Evolutionary conservation across 305 asterid genomes (phyloP), one percentile per base, ranked within the genome.

Genomic region (Fraxinus sp.): DNA sequence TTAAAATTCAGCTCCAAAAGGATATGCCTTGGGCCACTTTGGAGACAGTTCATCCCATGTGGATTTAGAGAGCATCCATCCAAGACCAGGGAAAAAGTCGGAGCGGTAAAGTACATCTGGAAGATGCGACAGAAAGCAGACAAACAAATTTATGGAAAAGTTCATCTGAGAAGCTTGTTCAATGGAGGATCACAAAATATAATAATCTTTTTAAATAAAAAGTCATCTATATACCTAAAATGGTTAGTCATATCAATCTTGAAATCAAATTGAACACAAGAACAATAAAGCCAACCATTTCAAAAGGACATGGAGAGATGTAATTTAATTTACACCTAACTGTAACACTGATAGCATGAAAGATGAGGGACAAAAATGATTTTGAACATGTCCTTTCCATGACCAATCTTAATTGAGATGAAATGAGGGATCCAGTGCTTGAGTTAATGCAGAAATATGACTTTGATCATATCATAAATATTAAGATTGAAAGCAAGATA

Each of bases 1-100:
- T 74, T 55, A 66, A 55, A 28, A 80, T 68, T 74, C 79, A 79
- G 81, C 46, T 81, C 59, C 14, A 83, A 66, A 90, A 96, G 99
- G 99, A 96, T 96, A 96, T 94, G 99, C 99, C 84, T 96, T 96
- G n/a, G 99, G 99, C 99, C 99, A 96, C 89, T 96, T 96, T 64
- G 99, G 98, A 83, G 99, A 94, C 85, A 96, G 85, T 86, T 96
- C 99, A 83, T 94, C 94, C 99, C 99, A 96, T 28, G 89, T 93
- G 84, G 97, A 91, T 84, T 81, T 93, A 73, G 98, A 80, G 20
- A 94, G 97, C 99, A 96, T 96, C 99, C 99, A 96, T 71, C 99
- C 99, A 75, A 96, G 99, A 85, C 99, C 99, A 57, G 99, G 99
- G 87, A 96, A 96, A 86, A 96, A 96, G 85, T 96, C 99, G 30